Conservation (phyloP, 805 yeast genomes). For the Candida fluviatilis region DNA sequence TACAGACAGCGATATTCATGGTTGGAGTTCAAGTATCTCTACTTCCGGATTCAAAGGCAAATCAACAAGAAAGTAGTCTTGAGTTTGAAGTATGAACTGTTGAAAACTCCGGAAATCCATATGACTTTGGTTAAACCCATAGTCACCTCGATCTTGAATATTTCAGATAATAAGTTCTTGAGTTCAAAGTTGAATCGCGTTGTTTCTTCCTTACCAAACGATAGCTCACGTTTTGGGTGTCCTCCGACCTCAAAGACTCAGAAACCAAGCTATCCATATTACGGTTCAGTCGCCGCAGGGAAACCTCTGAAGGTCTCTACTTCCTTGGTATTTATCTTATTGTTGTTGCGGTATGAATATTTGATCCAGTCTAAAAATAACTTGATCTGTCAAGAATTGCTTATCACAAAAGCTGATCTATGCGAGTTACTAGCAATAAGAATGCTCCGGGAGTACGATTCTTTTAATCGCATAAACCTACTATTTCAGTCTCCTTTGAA, state of each 20-base stretch:
- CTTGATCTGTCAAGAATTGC: constrained; percentile 31
- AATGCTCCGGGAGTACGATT: constrained; percentile 43
- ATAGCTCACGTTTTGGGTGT: constrained; percentile 17
- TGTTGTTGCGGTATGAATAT: constrained; percentile 35
- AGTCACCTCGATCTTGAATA: constrained; percentile 33
- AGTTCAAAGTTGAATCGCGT: constrained; percentile 28
- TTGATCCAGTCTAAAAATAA: constrained; percentile 37
- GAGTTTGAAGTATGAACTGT: constrained; percentile 47
- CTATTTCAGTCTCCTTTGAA: constrained; percentile 45
- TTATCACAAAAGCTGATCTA: constrained; percentile 43
- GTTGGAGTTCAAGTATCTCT: constrained; percentile 35
- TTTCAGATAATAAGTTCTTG: constrained; percentile 34
- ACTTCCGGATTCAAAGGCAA: constrained; percentile 39
- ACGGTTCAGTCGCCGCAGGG: constrained; percentile 3
- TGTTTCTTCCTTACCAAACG: constrained; percentile 22
- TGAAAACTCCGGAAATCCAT: constrained; percentile 48
- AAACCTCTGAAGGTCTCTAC: constrained; percentile 18
- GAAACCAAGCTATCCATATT: constrained; percentile 4
- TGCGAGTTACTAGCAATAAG: constrained; percentile 53
- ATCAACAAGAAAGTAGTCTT: constrained; percentile 40
- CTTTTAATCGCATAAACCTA: constrained; percentile 40
- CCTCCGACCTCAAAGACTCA: constrained; percentile 8
- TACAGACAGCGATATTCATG: constrained; percentile 4
- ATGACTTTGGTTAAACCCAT: constrained; percentile 46
- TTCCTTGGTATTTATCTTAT: constrained; percentile 26